Base-by-base conservation (phyloP, 2,329 filamentous ascomycete genomes). In the Ceratocystis colombiana region DNA sequence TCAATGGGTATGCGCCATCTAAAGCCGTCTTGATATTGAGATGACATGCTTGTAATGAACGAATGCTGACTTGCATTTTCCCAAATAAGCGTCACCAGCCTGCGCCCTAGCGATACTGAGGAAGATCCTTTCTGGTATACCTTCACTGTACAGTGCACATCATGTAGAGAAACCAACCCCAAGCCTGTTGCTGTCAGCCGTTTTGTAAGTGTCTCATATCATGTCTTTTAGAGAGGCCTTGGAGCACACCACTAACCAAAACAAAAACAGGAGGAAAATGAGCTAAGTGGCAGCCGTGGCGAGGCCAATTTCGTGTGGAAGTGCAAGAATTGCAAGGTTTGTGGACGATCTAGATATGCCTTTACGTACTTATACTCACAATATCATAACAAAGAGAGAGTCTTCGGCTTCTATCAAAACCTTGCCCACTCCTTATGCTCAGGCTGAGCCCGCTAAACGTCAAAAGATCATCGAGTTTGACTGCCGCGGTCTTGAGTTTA, bases 231-330 rank as follows among this genome's bases (percentile, higher is more conserved):
- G 17, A 50, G n/a, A 15, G 7, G 6, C 22, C 22, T 48, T 10
- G 17, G 25, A 41, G 12, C 41, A n/a, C 25, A 8, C 12, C 15
- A 30, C 57, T 62, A 7, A 59, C 48, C 44, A 41, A 53, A 59
- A 44, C 22, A 8, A 61, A 8, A 61, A 62, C 69, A 96, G 90
- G 93, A 97, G 74, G 82, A 80, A 72, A 92, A 95, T 73, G 91
- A 96, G 70, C 86, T 96, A 75, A 94, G 90, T 70, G 92, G 92
- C 45, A 96, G 92, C 75, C 84, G 90, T 72, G 94, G 94, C 70
- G 92, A 97, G 76, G 94, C 94, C 68, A 97, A 97, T 76, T 99
- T 99, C 76, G 94, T 99, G n/a, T 99, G 94, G 93, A 92, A 86
- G 76, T 99, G 94, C 82, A 96, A 95, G 77, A 93, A 94, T 74